Evolutionary conservation across 768 basidiomycete species (phyloP).

Genomic region (Hebeloma cylindrosporum): DNA sequence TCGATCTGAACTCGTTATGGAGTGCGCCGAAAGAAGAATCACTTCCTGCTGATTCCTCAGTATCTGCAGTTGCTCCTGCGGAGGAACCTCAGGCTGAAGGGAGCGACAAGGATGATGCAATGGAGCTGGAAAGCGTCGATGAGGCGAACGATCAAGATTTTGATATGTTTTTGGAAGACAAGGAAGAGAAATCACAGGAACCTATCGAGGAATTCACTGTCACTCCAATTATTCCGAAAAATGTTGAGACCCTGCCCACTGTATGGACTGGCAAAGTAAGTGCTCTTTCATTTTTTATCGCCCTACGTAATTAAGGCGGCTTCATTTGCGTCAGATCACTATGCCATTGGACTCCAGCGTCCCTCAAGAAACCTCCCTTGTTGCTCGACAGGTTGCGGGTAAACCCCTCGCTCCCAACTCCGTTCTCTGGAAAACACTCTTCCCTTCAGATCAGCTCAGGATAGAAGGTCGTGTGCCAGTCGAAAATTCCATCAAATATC

Average conservation of each 20-base stretch:
- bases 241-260: slow-evolving; percentile 54
- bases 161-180: slow-evolving; percentile 79
- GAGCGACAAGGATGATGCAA: slow-evolving; percentile 41
- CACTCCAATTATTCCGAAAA: slow-evolving; percentile 36
- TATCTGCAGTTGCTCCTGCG: slow-evolving; percentile 12
- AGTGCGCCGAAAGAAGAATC: slow-evolving; percentile 43
- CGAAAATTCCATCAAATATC: slow-evolving; percentile 72
- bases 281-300: slow-evolving; percentile 3
- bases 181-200: slow-evolving; percentile 40
- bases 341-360: slow-evolving; percentile 79
- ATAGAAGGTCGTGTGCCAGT: slow-evolving; percentile 86
- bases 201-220: slow-evolving; percentile 35
- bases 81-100: slow-evolving; percentile 26
- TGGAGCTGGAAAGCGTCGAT: slow-evolving; percentile 51
- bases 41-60: slow-evolving; percentile 11
- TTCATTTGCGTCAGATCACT: slow-evolving; percentile 49
- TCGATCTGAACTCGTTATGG: slow-evolving; percentile 77
- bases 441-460: slow-evolving; percentile 65
- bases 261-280: slow-evolving; percentile 80
- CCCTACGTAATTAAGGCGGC: slow-evolving; percentile 6
- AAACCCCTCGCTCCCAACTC: slow-evolving; percentile 56
- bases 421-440: slow-evolving; percentile 71
- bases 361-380: slow-evolving; percentile 63
- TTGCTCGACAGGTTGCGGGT: slow-evolving; percentile 81
- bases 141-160: slow-evolving; percentile 79